Conservation (phyloP, 768 basidiomycete species). For the Suillus americanus region DNA sequence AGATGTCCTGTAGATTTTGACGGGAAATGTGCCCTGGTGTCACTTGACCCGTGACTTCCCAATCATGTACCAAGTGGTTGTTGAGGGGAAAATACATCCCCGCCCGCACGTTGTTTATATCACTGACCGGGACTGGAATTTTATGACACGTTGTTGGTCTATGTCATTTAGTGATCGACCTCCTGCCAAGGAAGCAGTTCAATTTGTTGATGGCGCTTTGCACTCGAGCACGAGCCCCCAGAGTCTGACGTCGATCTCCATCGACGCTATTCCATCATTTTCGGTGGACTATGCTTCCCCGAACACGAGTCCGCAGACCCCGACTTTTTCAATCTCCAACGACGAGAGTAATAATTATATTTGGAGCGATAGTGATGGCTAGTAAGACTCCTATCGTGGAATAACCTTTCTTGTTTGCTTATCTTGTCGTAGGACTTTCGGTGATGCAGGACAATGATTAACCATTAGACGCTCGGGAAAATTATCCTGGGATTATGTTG, state of each 20-base stretch:
- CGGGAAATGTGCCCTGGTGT: neutral
- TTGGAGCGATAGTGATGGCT: constrained; percentile 24
- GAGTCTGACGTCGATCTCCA: constrained; percentile 45
- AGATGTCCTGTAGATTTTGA: neutral
- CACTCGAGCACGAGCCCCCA: constrained; percentile 39
- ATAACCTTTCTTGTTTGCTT: neutral
- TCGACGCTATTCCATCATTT: constrained; percentile 45
- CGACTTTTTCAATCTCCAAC: constrained; percentile 43
- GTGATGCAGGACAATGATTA: constrained; percentile 32
- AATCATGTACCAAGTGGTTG: neutral
- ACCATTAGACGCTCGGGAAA: constrained; percentile 26
- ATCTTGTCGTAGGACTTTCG: constrained; percentile 24
- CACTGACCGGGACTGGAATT: neutral
- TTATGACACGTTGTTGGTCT: neutral
- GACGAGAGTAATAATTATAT: constrained; percentile 26
- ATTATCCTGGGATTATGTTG: constrained; percentile 28
- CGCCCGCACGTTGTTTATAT: neutral
- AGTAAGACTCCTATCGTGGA: constrained; percentile 16
- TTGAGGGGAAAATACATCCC: neutral
- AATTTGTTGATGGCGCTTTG: neutral
- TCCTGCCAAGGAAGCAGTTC: neutral
- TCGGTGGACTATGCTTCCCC: constrained; percentile 45
- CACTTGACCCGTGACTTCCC: neutral
- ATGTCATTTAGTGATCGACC: neutral
- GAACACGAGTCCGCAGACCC: constrained; percentile 42